Evolutionary conservation across 2,329 filamentous ascomycete species (phyloP), one percentile per base, ranked within the genome.

Genomic region (Harringtonia lauricola): DNA sequence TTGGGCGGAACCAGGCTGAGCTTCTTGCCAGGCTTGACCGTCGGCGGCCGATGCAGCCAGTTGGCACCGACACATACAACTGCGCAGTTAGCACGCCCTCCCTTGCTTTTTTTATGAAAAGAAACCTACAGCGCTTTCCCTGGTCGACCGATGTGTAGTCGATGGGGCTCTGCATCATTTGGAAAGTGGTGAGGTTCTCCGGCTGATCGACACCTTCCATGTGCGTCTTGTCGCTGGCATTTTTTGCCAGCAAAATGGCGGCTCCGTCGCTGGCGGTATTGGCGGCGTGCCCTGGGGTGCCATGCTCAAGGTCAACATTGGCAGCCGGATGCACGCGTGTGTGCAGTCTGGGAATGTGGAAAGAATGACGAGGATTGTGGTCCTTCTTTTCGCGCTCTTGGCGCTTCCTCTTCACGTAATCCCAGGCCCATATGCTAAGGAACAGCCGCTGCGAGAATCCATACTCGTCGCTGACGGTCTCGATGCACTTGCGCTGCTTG

Each of bases 111-210:
- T n/a, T n/a, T n/a, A n/a, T n/a, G n/a, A n/a, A n/a, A n/a, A n/a
- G n/a, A 29, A 4, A 57, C 67, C 53, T 63, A 78, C 81, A 85
- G 57, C 68, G 70, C 15, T 69, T 63, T 0, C 81, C 83, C 57
- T 81, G 74, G 53, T 88, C 83, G 14, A 85, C 73, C 1, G 81
- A 82, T 14, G 79, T 81, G 58, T 83, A 88, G 57, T 86, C 83
- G 67, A 82, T 82, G n/a, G 85, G 80, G 43, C 81, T 73, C 49
- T 83, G 71, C 7, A 82, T 74, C 35, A 86, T 68, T 26, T 75
- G 40, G 47, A 64, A 64, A 48, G 70, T 52, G 49, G 62, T 52
- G 46, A 65, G 58, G 36, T 60, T 57, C 2, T 29, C 15, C 7
- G 5, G 29, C 12, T 39, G 19, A 28, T 33, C 15, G 29, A 37